Evolutionary conservation across 805 yeast genomes (phyloP).

Genomic region (Candida takata): DNA sequence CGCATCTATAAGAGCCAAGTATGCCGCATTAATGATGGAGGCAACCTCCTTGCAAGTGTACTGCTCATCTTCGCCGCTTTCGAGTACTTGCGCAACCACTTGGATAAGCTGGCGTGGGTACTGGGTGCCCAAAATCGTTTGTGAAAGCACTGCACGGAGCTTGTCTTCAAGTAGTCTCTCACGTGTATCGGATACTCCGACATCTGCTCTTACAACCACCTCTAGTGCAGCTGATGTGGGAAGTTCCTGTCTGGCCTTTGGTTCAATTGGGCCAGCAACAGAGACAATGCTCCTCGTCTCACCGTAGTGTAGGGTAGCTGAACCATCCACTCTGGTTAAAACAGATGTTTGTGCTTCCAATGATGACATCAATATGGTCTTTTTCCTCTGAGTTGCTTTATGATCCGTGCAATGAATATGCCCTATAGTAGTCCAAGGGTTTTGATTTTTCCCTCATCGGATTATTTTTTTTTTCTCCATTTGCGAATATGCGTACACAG

Average conservation of each 20-base stretch:
- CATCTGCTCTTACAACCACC: slow-evolving; percentile 68
- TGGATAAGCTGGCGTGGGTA: slow-evolving; percentile 80
- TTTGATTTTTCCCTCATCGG: no score
- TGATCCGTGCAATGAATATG: no score
- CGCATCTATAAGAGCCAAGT: slow-evolving; percentile 73
- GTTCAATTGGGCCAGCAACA: slow-evolving; percentile 88
- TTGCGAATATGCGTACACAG: no score
- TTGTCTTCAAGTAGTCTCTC: slow-evolving; percentile 74
- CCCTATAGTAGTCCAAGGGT: no score
- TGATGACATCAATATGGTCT: not conserved
- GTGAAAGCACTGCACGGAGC: slow-evolving; percentile 51
- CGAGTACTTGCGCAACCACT: slow-evolving; percentile 57
- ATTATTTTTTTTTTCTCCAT: no score
- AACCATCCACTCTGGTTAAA: slow-evolving; percentile 71
- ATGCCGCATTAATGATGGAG: slow-evolving; percentile 53
- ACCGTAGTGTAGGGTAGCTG: slow-evolving; percentile 50
- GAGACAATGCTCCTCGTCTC: slow-evolving; percentile 59
- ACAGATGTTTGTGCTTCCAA: slow-evolving; percentile 13
- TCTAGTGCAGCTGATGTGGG: slow-evolving; percentile 77
- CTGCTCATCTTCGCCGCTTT: slow-evolving; percentile 39
- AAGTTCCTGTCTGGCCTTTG: slow-evolving; percentile 72
- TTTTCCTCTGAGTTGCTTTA: no score
- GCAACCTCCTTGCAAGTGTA: slow-evolving; percentile 21
- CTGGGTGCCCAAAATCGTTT: slow-evolving; percentile 50
- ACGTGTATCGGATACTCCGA: slow-evolving; percentile 66